phyloP scores from a whole-genome alignment of 139 green algal genomes.

The Auxenochlorella pyrenoidosa region DNA sequence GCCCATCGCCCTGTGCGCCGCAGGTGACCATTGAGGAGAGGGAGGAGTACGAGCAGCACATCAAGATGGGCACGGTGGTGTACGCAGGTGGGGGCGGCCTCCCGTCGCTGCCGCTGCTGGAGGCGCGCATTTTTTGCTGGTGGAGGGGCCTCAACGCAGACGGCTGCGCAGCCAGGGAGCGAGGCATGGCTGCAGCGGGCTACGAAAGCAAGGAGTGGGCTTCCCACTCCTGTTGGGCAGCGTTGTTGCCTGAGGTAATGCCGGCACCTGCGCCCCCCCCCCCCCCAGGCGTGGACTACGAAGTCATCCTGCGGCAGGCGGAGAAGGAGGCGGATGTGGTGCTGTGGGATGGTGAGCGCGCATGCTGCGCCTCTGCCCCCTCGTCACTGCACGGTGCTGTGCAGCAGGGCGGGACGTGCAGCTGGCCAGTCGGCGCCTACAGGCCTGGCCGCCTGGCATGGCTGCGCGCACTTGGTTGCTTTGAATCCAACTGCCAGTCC shows the following conservation, averaged over 20 bases:
- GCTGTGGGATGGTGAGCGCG: constrained; percentile 50
- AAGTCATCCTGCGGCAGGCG: constrained; percentile 49
- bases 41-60: constrained; percentile 68
- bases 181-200: background rate
- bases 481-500: background rate
- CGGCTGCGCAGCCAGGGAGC: too few species aligned
- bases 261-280: too few species aligned
- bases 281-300: constrained; percentile 56
- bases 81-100: background rate
- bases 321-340: constrained; percentile 60
- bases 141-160: too few species aligned
- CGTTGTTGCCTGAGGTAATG: too few species aligned
- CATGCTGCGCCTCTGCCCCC: background rate
- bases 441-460: too few species aligned
- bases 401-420: too few species aligned
- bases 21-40: constrained; percentile 55
- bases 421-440: too few species aligned
- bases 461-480: background rate
- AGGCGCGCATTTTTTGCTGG: too few species aligned
- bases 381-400: too few species aligned
- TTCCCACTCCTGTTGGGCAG: too few species aligned
- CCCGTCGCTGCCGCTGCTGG: too few species aligned
- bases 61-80: constrained; percentile 54
- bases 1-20: too few species aligned
- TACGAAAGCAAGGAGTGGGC: background rate